These are phyloP conservation scores for Puccinia coronata DNA, from an alignment of 1,284 basidiomycete species.

Conservation along the genomic window DNA sequence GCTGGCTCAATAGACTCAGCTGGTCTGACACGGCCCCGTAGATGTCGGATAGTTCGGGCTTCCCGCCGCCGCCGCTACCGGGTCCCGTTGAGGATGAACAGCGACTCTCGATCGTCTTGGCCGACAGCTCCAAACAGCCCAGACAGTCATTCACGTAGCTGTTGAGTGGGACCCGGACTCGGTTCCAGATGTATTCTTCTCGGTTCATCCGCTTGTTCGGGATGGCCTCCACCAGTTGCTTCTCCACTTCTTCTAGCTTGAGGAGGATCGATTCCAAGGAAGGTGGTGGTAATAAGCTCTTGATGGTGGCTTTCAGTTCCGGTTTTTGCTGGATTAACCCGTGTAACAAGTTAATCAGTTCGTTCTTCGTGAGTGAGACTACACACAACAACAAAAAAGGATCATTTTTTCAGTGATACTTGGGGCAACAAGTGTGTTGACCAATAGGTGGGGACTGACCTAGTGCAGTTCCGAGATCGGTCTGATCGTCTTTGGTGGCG, in stretches of 20 bases:
- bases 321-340: conserved; percentile 32
- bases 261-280: conserved; percentile 19
- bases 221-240: conserved; percentile 25
- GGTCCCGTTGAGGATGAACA: too few relatives aligned
- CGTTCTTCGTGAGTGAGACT: conserved; percentile 41
- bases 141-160: conserved; percentile 45
- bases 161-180: conserved; percentile 32
- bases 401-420: background rate
- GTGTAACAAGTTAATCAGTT: conserved; percentile 30
- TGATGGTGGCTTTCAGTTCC: conserved; percentile 36
- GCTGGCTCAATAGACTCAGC: conserved; percentile 15
- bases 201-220: conserved; percentile 35
- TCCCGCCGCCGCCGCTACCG: background rate
- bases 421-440: background rate
- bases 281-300: conserved; percentile 27
- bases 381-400: background rate
- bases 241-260: conserved; percentile 23
- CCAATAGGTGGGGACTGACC: background rate
- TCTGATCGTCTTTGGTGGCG: conserved; percentile 25
- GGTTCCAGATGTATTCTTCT: conserved; percentile 47
- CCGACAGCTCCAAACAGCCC: conserved; percentile 5
- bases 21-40: conserved; percentile 31
- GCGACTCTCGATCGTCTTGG: conserved; percentile 18
- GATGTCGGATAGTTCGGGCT: conserved; percentile 28
- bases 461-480: conserved; percentile 34